A percentile compares a stretch with the other conserved stretches of the same genome.
Evolutionary conservation across 2,329 filamentous ascomycete genomes (phyloP).

Genomic region (Verticillium zaregamsianum): DNA sequence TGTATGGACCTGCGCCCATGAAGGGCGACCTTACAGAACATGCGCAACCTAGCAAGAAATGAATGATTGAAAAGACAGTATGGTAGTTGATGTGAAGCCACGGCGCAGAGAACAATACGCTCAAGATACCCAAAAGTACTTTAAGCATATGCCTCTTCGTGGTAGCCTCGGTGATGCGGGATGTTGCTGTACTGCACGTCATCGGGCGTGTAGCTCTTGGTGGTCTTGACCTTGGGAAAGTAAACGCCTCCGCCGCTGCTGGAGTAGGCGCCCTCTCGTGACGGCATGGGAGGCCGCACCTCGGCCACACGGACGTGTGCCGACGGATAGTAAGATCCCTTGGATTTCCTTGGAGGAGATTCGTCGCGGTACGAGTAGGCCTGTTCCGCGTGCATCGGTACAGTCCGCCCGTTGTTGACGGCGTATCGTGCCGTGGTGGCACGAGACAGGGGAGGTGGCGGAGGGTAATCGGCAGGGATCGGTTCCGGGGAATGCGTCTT

Average conservation of each 20-base stretch:
- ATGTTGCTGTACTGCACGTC: slow-evolving; percentile 27
- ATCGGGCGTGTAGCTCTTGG: slow-evolving; percentile 21
- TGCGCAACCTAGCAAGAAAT: slow-evolving; percentile 7
- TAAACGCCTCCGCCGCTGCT: slow-evolving; percentile 15
- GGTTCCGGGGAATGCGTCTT: slow-evolving; percentile 29
- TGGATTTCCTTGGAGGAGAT: slow-evolving; percentile 4
- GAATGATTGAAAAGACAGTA: neutral
- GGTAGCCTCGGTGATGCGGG: slow-evolving; percentile 17
- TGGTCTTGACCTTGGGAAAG: slow-evolving; percentile 28
- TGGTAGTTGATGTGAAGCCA: neutral
- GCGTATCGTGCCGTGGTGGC: slow-evolving; percentile 7
- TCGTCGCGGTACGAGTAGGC: slow-evolving; percentile 18
- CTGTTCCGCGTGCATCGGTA: slow-evolving; percentile 15
- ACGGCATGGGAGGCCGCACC: slow-evolving; percentile 22
- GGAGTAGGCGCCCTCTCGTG: slow-evolving; percentile 25
- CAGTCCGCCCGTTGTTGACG: slow-evolving; percentile 17
- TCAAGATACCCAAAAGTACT: neutral
- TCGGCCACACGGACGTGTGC: slow-evolving; percentile 18
- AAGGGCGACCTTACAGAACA: slow-evolving; percentile 7
- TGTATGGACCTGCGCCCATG: slow-evolving; percentile 11
- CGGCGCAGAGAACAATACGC: neutral
- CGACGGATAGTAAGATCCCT: slow-evolving; percentile 4
- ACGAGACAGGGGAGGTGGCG: neutral
- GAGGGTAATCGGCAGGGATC: slow-evolving; percentile 6
- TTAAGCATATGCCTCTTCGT: slow-evolving; percentile 14